Conservation (phyloP, 371 early-diverging fungal species). For the Circinella umbellata region DNA sequence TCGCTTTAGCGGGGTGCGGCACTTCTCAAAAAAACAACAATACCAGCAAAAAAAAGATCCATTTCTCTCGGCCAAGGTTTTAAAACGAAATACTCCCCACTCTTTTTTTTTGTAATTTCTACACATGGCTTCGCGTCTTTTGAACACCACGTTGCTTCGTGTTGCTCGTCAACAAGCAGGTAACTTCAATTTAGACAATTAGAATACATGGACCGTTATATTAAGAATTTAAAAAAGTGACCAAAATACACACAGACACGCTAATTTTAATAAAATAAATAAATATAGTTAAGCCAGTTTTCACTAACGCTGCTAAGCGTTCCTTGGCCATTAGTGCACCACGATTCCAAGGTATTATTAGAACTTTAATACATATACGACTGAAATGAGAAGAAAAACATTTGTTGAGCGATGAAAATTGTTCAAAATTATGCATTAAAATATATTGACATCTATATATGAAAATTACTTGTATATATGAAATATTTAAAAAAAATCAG, state of each 20-base stretch:
- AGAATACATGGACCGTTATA: too few species aligned
- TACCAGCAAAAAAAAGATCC: constrained; percentile 1
- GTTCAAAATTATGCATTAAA: neutral
- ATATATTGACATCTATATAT: neutral
- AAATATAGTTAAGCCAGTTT: constrained; percentile 25
- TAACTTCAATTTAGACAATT: constrained; percentile 13
- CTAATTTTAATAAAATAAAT: constrained; percentile 2
- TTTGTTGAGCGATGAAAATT: neutral
- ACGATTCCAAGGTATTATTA: constrained; percentile 35
- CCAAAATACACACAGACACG: too few species aligned
- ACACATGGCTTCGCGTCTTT: constrained; percentile 45
- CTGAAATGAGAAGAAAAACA: neutral
- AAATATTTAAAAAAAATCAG: neutral
- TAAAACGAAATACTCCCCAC: constrained; percentile 33
- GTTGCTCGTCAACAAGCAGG: constrained; percentile 39
- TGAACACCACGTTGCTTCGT: constrained; percentile 40
- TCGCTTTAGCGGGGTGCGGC: neutral
- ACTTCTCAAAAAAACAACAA: neutral
- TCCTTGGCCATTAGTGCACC: constrained; percentile 32
- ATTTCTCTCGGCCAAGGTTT: constrained; percentile 3
- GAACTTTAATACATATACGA: neutral
- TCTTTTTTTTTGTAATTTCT: constrained; percentile 24
- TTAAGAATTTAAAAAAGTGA: too few species aligned
- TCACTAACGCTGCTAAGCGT: constrained; percentile 29
- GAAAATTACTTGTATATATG: neutral